Conservation (phyloP, 75 land plant genomes). For the Pinus tabuliformis region DNA sequence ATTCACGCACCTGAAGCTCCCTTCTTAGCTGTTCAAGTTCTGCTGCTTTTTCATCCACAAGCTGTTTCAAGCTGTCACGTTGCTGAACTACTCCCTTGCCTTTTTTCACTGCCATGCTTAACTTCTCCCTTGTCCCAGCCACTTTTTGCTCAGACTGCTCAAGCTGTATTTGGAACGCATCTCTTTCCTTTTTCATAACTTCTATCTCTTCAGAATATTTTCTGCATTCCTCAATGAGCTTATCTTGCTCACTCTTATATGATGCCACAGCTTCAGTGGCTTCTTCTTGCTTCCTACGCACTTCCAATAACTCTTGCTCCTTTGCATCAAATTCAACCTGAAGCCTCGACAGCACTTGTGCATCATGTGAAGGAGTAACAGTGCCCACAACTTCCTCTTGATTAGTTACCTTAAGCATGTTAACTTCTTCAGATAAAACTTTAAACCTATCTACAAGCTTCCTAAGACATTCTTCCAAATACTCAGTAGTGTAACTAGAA, state of each 20-base stretch:
- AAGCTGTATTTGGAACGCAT: constrained; percentile 40
- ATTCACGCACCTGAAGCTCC: constrained; percentile 30
- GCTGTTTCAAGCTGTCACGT: constrained; percentile 76
- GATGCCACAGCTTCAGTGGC: constrained; percentile 16
- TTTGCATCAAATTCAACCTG: constrained; percentile 26
- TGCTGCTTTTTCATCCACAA: constrained; percentile 37
- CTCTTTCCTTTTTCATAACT: constrained; percentile 18
- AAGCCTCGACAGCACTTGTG: constrained; percentile 15
- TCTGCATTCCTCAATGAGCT: constrained; percentile 18
- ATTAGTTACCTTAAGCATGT: constrained; percentile 3
- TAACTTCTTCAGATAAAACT: constrained; percentile 2
- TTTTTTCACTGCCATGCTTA: constrained; percentile 87
- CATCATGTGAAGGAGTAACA: constrained; percentile 2
- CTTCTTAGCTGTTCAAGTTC: constrained; percentile 23
- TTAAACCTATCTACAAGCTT: constrained; percentile 36
- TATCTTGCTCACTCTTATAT: constrained; percentile 41
- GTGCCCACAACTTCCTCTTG: constrained; percentile 8
- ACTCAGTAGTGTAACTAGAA: constrained; percentile 8
- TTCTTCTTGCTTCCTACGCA: constrained; percentile 40
- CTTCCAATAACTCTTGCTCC: constrained; percentile 7
- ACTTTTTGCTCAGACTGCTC: constrained; percentile 77
- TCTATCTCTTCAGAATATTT: constrained; percentile 35
- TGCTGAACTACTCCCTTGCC: constrained; percentile 90
- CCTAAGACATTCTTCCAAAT: constrained; percentile 30
- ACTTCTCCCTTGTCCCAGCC: constrained; percentile 72